Evolutionary conservation across 192 early-diverging fungal genomes (phyloP).

Genomic region (Coemansia aciculifera): DNA sequence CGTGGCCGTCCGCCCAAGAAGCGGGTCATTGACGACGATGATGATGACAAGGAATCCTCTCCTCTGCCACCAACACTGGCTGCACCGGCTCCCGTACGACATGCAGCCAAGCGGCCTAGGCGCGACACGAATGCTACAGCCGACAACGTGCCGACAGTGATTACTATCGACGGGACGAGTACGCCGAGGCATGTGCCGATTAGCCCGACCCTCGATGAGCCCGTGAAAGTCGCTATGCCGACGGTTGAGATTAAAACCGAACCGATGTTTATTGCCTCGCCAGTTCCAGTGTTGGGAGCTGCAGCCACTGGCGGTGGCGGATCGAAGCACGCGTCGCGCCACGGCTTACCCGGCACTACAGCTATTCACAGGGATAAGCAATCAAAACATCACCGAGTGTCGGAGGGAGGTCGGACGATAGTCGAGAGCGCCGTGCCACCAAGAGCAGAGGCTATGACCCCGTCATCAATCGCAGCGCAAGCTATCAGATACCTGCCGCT

Average conservation of each 20-base stretch:
- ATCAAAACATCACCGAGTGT: conserved; percentile 6
- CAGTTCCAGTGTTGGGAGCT: background rate
- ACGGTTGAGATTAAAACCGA: conserved; percentile 36
- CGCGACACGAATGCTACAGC: background rate
- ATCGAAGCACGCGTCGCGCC: conserved; percentile 2
- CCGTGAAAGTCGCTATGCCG: conserved; percentile 3
- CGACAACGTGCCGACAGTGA: background rate
- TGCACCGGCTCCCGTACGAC: background rate
- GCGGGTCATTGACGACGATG: conserved; percentile 25
- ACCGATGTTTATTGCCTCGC: background rate
- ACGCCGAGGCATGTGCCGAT: conserved; percentile 3
- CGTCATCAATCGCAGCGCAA: conserved; percentile 40
- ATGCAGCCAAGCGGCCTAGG: background rate
- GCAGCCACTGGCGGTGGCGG: background rate
- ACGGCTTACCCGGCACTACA: background rate
- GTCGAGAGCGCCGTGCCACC: conserved; percentile 18
- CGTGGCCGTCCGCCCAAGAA: conserved; percentile 25
- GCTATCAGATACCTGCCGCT: conserved; percentile 65
- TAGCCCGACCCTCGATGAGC: conserved; percentile 10
- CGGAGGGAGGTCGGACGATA: conserved; percentile 31
- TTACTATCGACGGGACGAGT: conserved; percentile 21
- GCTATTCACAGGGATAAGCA: background rate
- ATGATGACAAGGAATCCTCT: conserved; percentile 19
- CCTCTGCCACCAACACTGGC: background rate
- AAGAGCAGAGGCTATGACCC: conserved; percentile 19